Evolutionary conservation across 495 filamentous ascomycete species (phyloP), one percentile per base, ranked within the genome.

Genomic region (Penicillium canariense): DNA sequence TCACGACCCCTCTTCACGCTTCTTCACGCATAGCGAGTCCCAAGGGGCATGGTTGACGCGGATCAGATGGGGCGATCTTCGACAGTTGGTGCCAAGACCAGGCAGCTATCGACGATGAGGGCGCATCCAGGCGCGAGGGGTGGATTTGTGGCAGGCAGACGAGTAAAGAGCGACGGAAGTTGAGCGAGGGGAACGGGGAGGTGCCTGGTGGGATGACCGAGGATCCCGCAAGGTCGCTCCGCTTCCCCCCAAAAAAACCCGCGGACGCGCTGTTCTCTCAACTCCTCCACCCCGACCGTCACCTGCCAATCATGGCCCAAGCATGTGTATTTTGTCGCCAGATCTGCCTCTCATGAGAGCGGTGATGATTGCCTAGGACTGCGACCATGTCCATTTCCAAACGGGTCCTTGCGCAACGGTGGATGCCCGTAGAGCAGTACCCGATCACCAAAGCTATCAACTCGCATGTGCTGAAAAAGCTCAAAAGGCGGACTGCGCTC

Each of bases 71-170:
- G 26, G 56, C 31, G 39, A 59, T 52, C 49, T 48, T 48, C 56
- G 42, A 56, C 35, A 50, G 46, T 48, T 58, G 48, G 56, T 40
- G 39, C 45, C 34, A 58, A 54, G 59, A 56, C 48, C 59, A 60
- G 56, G 18, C 15, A 28, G 23, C 14, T 39, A 54, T 44, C 17
- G 51, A 57, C 23, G 39, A 35, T 45, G 36, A 51, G 49, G 25
- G 54, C 53, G 62, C 68, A 69, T 68, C 49, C 55, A 68, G 60
- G 56, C 62, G 57, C 39, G 3, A 17, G 22, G 9, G 32, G 18
- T 39, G 49, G 15, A 18, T 4, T 8, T n/a, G 43, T 48, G 10
- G 43, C 17, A 48, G 34, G 38, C 25, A 43, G 38, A 52, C 28
- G 25, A 17, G 44, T 36, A 51, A 34, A 46, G 17, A 34, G n/a